Percentiles rank a stretch among this genome's conserved stretches.
Evolutionary conservation across 768 basidiomycete genomes (phyloP).

Genomic region (Lentinula sp.): DNA sequence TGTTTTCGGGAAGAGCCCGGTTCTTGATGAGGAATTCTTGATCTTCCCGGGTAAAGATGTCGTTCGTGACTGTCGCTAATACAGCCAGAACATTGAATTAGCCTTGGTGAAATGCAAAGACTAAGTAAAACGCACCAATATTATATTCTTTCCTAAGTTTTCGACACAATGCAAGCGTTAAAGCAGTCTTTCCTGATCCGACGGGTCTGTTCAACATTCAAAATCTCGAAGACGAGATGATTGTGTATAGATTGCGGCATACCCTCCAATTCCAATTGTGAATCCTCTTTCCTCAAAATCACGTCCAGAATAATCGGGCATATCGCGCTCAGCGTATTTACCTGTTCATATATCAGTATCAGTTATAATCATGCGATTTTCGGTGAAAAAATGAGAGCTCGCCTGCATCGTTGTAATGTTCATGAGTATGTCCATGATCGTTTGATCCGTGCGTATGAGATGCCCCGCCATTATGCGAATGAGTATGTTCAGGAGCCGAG

Average conservation of each 20-base stretch:
- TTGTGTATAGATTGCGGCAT: slow-evolving; percentile 18
- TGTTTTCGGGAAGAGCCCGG: slow-evolving; percentile 74
- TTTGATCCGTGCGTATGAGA: slow-evolving; percentile 50
- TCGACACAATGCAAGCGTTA: slow-evolving; percentile 87
- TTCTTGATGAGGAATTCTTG: slow-evolving; percentile 96
- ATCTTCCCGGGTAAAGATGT: slow-evolving; percentile 97
- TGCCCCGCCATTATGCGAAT: slow-evolving; percentile 40
- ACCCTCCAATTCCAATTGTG: slow-evolving; percentile 98
- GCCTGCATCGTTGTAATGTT: slow-evolving; percentile 88
- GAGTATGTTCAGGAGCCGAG: slow-evolving; percentile 19
- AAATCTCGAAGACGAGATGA: not conserved
- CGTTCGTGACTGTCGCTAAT: slow-evolving; percentile 94
- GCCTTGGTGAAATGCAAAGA: not conserved
- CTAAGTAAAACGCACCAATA: slow-evolving; percentile 55
- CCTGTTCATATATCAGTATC: slow-evolving; percentile 37
- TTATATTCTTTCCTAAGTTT: slow-evolving; percentile 79
- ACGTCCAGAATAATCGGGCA: slow-evolving; percentile 79
- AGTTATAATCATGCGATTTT: not conserved
- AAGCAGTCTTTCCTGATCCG: slow-evolving; percentile 96
- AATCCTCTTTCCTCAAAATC: slow-evolving; percentile 93
- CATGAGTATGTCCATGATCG: slow-evolving; percentile 95
- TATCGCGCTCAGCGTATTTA: slow-evolving; percentile 86
- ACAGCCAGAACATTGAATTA: slow-evolving; percentile 1
- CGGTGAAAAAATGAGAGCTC: slow-evolving; percentile 10
- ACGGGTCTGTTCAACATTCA: slow-evolving; percentile 63